phyloP scores from a whole-genome alignment of 306 rosid genomes.

The Myrica gale region DNA sequence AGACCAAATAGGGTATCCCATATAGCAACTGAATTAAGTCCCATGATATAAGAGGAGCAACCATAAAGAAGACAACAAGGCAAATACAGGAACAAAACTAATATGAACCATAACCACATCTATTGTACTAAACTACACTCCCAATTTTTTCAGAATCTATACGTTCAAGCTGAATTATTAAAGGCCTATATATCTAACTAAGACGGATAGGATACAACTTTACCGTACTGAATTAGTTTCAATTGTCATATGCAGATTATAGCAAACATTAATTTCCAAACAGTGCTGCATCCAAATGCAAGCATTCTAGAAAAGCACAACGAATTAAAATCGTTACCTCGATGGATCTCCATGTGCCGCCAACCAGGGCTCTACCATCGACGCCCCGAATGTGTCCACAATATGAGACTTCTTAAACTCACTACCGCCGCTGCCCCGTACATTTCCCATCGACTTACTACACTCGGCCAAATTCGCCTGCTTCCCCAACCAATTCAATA shows the following conservation, averaged over 20 bases:
- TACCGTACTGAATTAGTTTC: not conserved
- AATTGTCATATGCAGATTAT: not conserved
- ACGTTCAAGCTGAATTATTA: not conserved
- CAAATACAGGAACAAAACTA: not conserved
- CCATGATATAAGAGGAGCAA: not conserved
- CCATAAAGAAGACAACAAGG: not conserved
- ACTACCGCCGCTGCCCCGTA: conserved; percentile 27
- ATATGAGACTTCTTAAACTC: conserved; percentile 70
- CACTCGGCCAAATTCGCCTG: conserved; percentile 94
- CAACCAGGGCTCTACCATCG: conserved; percentile 92
- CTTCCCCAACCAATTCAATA: conserved; percentile 90
- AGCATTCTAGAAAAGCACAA: conserved; percentile 17
- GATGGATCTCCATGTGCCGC: conserved; percentile 91
- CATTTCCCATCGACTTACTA: conserved; percentile 59
- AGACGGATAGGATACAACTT: not conserved
- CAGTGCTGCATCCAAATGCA: conserved; percentile 3
- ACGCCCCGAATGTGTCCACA: conserved; percentile 78
- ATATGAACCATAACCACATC: not conserved
- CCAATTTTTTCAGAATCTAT: not conserved
- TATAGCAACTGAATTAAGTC: not conserved
- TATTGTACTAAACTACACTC: not conserved
- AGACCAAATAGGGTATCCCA: not conserved
- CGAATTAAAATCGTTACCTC: conserved; percentile 51
- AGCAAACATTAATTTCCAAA: not conserved
- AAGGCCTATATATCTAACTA: not conserved